These are phyloP conservation scores for Tolypocladium ovalisporum DNA, from an alignment of 2,329 filamentous ascomycete genomes.

Conservation along the genomic window DNA sequence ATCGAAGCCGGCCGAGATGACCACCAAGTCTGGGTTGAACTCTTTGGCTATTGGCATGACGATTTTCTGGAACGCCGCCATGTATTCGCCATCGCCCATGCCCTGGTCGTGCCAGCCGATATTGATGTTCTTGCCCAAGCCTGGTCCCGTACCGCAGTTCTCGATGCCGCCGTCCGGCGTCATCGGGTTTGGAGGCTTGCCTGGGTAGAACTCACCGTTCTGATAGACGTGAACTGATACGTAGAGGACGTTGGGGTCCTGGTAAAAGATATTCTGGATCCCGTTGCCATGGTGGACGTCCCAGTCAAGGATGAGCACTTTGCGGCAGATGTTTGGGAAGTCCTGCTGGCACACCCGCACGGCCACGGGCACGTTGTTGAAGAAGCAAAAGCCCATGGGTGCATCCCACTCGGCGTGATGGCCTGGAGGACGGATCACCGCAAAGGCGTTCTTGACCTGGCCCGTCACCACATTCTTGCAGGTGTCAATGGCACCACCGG, in stretches of 20 bases:
- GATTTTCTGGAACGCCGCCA: conserved; percentile 90
- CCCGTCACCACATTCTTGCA: conserved; percentile 81
- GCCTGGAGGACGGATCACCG: conserved; percentile 86
- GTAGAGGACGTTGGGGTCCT: conserved; percentile 90
- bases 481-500: conserved; percentile 89
- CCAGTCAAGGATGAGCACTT: conserved; percentile 91
- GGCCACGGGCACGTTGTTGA: conserved; percentile 94
- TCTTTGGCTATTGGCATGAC: conserved; percentile 94
- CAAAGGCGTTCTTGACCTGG: conserved; percentile 86
- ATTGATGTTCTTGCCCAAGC: conserved; percentile 53
- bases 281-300: conserved; percentile 78
- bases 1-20: conserved; percentile 93
- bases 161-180: conserved; percentile 51
- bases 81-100: conserved; percentile 95
- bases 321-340: conserved; percentile 71
- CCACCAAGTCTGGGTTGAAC: conserved; percentile 88
- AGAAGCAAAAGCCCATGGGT: conserved; percentile 91
- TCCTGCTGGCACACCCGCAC: conserved; percentile 77
- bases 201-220: conserved; percentile 78
- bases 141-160: conserved; percentile 44
- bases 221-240: conserved; percentile 88
- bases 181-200: conserved; percentile 43
- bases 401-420: conserved; percentile 85
- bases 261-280: conserved; percentile 91
- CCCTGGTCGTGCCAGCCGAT: conserved; percentile 58